Evolutionary conservation across 192 early-diverging fungal species (phyloP), one percentile per base, ranked within the genome.

Genomic region (Helicostylum pulchrum): DNA sequence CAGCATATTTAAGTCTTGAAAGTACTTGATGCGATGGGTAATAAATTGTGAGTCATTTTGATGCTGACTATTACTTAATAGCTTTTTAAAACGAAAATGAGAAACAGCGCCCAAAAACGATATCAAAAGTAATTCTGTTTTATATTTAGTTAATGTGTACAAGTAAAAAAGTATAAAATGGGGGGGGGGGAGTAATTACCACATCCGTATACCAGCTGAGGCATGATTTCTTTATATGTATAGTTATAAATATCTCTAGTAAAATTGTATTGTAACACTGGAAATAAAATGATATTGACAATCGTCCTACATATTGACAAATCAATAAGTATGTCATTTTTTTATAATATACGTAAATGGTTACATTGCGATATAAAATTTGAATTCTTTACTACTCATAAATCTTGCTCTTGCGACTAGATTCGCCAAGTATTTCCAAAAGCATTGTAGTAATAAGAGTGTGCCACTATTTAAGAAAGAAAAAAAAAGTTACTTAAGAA

Each of bases 381-480:
- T 76, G 36, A 79, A 79, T 53, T 79, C 77, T 60, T 65, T 73
- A 34, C 77, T 79, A 44, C 70, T 70, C 77, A 79, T 79, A 36
- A 79, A 79, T 15, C 59, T 67, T 12, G 75, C 65, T 39, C 67
- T 70, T 53, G 74, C 77, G 8, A 79, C 65, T 30, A 63, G 53
- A n/a, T 73, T 73, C 5, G 75, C 74, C 12, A 79, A 56, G 49
- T 79, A 79, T 31, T 77, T 76, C 77, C 77, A 79, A 69, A 79
- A 79, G 17, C 71, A 73, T 70, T 79, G 77, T n/a, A 79, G 53
- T 12, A 79, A 55, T 32, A 79, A 73, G 34, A 79, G 58, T 20
- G 72, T 71, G 9, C 74, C 70, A 19, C 77, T 78, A 48, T 12
- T 6, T 10, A 39, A 6, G 4, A 39, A 9, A 39, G 6, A 39